These are phyloP conservation scores for Leccinum variabile DNA, from an alignment of 1,284 basidiomycete genomes.

Conservation along the genomic window DNA sequence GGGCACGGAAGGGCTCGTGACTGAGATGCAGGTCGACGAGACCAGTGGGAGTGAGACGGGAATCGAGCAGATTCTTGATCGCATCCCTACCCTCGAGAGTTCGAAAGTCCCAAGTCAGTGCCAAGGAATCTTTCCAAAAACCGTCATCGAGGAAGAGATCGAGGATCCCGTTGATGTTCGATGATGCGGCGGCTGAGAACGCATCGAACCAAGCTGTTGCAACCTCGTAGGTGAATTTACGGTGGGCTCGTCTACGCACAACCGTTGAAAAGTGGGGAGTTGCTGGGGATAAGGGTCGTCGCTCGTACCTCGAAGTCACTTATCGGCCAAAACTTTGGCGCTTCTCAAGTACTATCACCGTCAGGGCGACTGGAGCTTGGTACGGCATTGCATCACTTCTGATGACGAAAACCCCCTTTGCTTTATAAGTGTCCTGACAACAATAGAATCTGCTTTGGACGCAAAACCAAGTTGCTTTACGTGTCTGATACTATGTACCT, in stretches of 20 bases:
- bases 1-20: conserved; percentile 17
- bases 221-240: conserved; percentile 23
- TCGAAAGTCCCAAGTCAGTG: conserved; percentile 34
- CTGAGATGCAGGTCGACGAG: conserved; percentile 26
- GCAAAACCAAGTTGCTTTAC: too few relatives aligned
- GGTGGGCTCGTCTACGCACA: conserved; percentile 26
- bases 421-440: not conserved
- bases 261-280: conserved; percentile 31
- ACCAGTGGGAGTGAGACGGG: conserved; percentile 36
- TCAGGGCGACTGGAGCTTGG: not conserved
- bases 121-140: conserved; percentile 33
- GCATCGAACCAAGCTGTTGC: conserved; percentile 33
- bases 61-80: conserved; percentile 27
- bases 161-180: conserved; percentile 27
- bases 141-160: conserved; percentile 32
- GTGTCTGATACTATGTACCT: too few relatives aligned
- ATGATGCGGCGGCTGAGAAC: conserved; percentile 32
- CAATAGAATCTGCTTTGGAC: too few relatives aligned
- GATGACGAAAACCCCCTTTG: not conserved
- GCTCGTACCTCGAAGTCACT: conserved; percentile 13
- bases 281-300: conserved; percentile 25
- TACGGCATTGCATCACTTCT: not conserved
- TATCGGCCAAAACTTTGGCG: not conserved
- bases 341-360: not conserved
- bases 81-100: conserved; percentile 25